A percentile compares a stretch with the other conserved stretches of the same genome.
Conservation (phyloP, 139 green algal species). For the Eudorina sp. region DNA sequence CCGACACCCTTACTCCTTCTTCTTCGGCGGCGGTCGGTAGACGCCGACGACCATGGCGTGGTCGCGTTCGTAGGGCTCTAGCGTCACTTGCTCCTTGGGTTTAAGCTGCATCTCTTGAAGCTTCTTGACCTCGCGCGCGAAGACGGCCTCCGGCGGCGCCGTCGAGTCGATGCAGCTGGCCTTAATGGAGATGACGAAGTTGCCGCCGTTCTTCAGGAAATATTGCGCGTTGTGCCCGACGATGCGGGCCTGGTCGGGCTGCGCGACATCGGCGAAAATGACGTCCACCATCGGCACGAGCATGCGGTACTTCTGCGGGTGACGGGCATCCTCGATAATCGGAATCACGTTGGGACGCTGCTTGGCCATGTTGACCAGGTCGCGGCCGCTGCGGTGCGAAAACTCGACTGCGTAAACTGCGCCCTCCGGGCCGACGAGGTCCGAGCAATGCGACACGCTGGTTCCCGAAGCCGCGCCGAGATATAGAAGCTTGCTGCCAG, state of each 20-base stretch:
- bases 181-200: conserved; percentile 99
- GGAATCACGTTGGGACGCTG: conserved; percentile 99
- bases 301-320: conserved; percentile 99
- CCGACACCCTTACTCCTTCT: conserved; percentile 60
- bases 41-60: conserved; percentile 97
- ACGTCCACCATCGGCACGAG: conserved; percentile 99
- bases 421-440: conserved; percentile 94
- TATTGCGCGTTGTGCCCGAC: conserved; percentile 97
- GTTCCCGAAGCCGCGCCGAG: conserved; percentile 95
- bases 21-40: conserved; percentile 77
- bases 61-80: conserved; percentile 99
- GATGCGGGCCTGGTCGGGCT: conserved; percentile 97
- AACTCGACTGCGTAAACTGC: conserved; percentile 99
- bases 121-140: conserved; percentile 98
- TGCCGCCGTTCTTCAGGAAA: conserved; percentile 97
- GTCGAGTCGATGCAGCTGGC: conserved; percentile 99
- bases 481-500: conserved; percentile 96
- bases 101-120: conserved; percentile 98
- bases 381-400: conserved; percentile 94
- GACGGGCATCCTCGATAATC: conserved; percentile 99
- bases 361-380: conserved; percentile 99
- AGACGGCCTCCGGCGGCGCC: conserved; percentile 91
- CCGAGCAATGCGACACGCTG: conserved; percentile 93
- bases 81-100: conserved; percentile 97
- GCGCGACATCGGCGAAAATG: conserved; percentile 98